Evolutionary conservation across 1,284 basidiomycete species (phyloP), one percentile per base, ranked within the genome.

Genomic region (Ustilago esculenta): DNA sequence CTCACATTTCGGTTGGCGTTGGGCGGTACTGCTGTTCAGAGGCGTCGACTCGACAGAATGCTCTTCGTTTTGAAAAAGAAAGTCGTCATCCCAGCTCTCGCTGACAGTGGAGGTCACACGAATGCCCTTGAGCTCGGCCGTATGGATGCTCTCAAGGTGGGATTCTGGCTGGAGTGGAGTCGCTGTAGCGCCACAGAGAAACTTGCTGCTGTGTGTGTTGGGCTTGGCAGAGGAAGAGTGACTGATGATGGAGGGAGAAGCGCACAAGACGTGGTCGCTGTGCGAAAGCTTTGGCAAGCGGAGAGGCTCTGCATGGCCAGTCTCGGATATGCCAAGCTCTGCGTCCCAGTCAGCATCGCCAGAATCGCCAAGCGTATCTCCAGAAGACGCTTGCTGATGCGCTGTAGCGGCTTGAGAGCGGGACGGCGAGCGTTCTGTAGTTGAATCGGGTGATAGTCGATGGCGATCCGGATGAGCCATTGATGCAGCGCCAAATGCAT

Each of bases 71-170:
- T 70, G 65, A 35, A 75, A 75, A 17, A 75, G 57, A 34, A 69
- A 75, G 51, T 75, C 73, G 21, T 73, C 73, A 14, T 75, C 73
- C 73, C 73, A 75, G 17, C 43, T 73, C 43, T 75, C 73, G 56
- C 67, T 68, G 37, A 74, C 68, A 14, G 47, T 27, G 3, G 55
- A 63, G 3, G 66, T 69, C 20, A 69, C 59, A 6, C 66, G 59
- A 30, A 69, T 60, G 30, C 60, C 60, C 32, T 45, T 57, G 24
- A 60, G 49, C 17, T 57, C 49, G 25, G 46, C 44, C 5, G 52
- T 20, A 5, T 46, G 47, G 30, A 49, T 44, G 37, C 36, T 43
- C 27, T 48, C 23, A 17, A 40, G 10, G 9, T 43, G 40, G 5
- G 56, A 36, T 1, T 36, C 18, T 1, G 35, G 8, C 12, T 37